A percentile compares a stretch with the other conserved stretches of the same genome.
Conservation (phyloP, 2,329 filamentous ascomycete genomes). For the Clathrospora elynae region DNA sequence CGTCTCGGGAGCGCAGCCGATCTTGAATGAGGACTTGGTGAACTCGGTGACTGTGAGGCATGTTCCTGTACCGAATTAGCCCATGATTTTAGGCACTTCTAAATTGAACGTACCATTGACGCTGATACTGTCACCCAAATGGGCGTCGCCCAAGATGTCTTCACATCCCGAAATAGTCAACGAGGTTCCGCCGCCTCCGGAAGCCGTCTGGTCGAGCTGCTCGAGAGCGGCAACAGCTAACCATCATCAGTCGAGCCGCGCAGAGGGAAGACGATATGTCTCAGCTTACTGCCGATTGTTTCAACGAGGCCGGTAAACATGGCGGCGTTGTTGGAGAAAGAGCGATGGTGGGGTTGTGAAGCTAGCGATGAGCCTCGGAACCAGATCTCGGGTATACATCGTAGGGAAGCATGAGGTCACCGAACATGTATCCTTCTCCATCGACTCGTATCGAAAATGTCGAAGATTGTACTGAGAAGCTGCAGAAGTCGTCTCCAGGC, state of each 20-base stretch:
- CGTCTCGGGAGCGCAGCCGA: slow-evolving; percentile 94
- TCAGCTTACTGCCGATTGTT: slow-evolving; percentile 76
- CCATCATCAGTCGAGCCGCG: slow-evolving; percentile 38
- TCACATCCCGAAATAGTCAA: slow-evolving; percentile 80
- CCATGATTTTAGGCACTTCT: not conserved
- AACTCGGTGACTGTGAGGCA: slow-evolving; percentile 91
- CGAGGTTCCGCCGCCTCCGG: slow-evolving; percentile 79
- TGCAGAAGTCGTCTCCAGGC: slow-evolving; percentile 21
- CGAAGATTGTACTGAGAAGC: slow-evolving; percentile 17
- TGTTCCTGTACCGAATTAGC: slow-evolving; percentile 59
- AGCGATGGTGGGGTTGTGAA: slow-evolving; percentile 29
- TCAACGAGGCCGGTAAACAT: slow-evolving; percentile 84
- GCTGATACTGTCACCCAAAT: slow-evolving; percentile 90
- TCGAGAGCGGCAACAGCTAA: slow-evolving; percentile 83
- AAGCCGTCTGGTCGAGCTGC: slow-evolving; percentile 73
- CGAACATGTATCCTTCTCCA: slow-evolving; percentile 2
- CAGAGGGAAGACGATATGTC: slow-evolving; percentile 2
- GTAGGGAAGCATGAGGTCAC: slow-evolving; percentile 11
- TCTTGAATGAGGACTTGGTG: slow-evolving; percentile 71
- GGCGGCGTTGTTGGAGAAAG: slow-evolving; percentile 27
- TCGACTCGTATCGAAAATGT: slow-evolving; percentile 17
- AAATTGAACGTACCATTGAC: slow-evolving; percentile 71
- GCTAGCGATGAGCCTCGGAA: slow-evolving; percentile 29
- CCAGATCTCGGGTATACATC: slow-evolving; percentile 19
- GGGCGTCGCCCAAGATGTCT: slow-evolving; percentile 79